These are phyloP conservation scores for Backusella circina DNA, from an alignment of 192 early-diverging fungal genomes.

Conservation along the genomic window DNA sequence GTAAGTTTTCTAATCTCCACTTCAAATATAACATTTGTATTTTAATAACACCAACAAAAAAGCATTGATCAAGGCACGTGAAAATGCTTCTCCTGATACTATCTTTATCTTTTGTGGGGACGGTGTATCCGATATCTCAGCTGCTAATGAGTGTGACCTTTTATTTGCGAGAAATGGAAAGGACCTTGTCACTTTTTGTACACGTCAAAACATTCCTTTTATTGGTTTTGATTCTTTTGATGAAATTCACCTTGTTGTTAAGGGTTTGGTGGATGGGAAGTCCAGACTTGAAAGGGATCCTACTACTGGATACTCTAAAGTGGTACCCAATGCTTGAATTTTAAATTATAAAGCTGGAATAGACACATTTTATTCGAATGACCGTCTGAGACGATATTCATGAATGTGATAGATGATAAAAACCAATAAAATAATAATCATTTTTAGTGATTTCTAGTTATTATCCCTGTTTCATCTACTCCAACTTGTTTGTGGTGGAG, in stretches of 20 bases:
- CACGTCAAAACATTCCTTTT: conserved; percentile 51
- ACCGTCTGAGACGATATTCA: too few species aligned
- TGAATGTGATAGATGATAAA: too few species aligned
- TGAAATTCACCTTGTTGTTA: conserved; percentile 31
- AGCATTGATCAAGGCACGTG: conserved; percentile 32
- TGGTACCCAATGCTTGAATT: conserved; percentile 8
- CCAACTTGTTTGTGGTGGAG: too few species aligned
- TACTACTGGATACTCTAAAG: conserved; percentile 22
- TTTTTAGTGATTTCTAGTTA: too few species aligned
- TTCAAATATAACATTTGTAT: background rate
- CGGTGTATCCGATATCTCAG: conserved; percentile 74
- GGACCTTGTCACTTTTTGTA: conserved; percentile 67
- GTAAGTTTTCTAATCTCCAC: conserved; percentile 16
- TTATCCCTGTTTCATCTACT: too few species aligned
- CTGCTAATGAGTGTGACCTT: conserved; percentile 70
- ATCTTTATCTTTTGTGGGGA: conserved; percentile 75
- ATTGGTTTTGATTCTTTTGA: conserved; percentile 55
- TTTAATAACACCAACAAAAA: background rate
- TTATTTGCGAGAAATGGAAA: conserved; percentile 71
- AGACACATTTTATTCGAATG: background rate
- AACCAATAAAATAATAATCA: too few species aligned
- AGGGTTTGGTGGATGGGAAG: conserved; percentile 10
- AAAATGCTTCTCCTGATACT: conserved; percentile 11
- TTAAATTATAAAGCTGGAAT: background rate
- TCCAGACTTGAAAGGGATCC: conserved; percentile 14